Base-by-base conservation (phyloP, 768 basidiomycete genomes). In the Kwoniella pini region DNA sequence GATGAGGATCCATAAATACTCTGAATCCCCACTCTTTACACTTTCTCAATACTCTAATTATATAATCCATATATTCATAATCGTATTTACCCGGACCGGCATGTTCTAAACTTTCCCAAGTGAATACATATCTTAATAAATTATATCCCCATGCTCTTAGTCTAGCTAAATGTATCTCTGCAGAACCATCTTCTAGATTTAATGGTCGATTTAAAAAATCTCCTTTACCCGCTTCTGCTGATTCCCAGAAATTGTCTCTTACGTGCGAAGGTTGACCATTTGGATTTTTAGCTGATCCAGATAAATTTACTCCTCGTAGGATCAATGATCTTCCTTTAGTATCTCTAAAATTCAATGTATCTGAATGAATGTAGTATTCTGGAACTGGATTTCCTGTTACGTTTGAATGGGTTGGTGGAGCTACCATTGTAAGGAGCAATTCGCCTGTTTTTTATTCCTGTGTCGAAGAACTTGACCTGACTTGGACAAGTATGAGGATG, bases 111-210 rank as follows among this genome's bases (percentile, higher is more conserved):
- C 90, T 83, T 74, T 99, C 95, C 95, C 95, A 99, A 0, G 90
- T 87, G 27, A 96, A 84, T 11, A 90, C 85, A 79, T 80, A 91
- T 53, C 87, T 81, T 15, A 98, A 79, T 78, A 89, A 81, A 76
- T 94, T 97, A 80, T 91, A 97, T 0, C 95, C 95, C 95, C 95
- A 99, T 0, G 88, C 89, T 56, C 84, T 82, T 22, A 99, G 80
- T 22, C 95, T 82, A 2, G 87, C 83, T 0, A 99, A 81, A 67
- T 97, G 94, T 36, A 72, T 64, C 58, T 80, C 78, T 0, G 76
- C 80, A 42, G 70, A 71, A 31, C 77, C 79, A 54, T 95, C 89
- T 21, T 95, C 91, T 24, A 97, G 80, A 65, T 89, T 86, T 7
- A 99, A 80, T 0, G 93, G 92, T 38, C 87, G 81, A 0, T 86